phyloP scores from a whole-genome alignment of 768 basidiomycete species.

The Tylopilus subfusipes region DNA sequence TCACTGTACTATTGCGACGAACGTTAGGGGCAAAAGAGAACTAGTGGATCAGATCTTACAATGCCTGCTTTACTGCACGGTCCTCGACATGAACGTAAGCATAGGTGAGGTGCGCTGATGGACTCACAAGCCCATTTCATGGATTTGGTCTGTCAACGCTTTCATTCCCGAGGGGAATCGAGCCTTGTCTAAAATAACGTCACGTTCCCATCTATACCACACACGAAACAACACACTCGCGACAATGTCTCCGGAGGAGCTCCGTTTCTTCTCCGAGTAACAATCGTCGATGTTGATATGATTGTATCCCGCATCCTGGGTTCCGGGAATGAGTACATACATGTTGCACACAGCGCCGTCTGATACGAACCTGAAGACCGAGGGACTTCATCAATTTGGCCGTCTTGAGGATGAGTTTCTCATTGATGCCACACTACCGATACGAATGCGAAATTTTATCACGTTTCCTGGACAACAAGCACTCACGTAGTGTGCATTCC shows the following conservation, averaged over 20 bases:
- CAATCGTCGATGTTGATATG: slow-evolving; percentile 65
- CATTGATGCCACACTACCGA: slow-evolving; percentile 55
- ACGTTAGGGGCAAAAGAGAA: slow-evolving; percentile 3
- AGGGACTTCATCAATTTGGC: slow-evolving; percentile 49
- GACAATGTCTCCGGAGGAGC: slow-evolving; percentile 49
- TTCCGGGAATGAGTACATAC: background rate
- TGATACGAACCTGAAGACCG: slow-evolving; percentile 43
- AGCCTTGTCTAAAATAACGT: slow-evolving; percentile 36
- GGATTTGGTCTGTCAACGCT: slow-evolving; percentile 51
- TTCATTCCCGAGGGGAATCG: slow-evolving; percentile 61
- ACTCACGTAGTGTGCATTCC: slow-evolving; percentile 65
- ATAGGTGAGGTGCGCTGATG: background rate
- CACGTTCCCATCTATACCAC: background rate
- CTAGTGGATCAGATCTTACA: slow-evolving; percentile 35
- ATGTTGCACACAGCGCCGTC: background rate
- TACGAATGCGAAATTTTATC: background rate
- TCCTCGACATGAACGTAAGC: background rate
- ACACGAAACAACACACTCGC: slow-evolving; percentile 37
- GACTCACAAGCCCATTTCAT: slow-evolving; percentile 54
- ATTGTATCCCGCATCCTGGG: slow-evolving; percentile 54
- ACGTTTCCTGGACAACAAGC: background rate
- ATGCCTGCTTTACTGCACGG: slow-evolving; percentile 54
- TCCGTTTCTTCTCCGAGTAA: slow-evolving; percentile 57
- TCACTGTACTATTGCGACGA: slow-evolving; percentile 51
- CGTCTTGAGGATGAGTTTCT: slow-evolving; percentile 47